Evolutionary conservation across 192 early-diverging fungal genomes (phyloP), one percentile per base, ranked within the genome.

Genomic region (Entomortierella parvispora): DNA sequence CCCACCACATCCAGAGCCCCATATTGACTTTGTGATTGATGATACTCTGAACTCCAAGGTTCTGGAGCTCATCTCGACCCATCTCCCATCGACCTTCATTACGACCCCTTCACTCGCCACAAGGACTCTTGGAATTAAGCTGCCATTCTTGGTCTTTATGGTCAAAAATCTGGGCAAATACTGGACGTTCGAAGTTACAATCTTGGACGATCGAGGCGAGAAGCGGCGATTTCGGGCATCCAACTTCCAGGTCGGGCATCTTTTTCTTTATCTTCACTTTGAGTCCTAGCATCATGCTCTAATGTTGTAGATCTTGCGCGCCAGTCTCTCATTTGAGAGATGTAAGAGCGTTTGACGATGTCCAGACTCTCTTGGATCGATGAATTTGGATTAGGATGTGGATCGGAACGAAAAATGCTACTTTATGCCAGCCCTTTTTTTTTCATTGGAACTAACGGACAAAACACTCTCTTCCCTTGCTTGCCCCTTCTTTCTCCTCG

Each of bases 131-230:
- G 97, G 95, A 2, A 95, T 97, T 81, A 96, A 94, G 68, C 83
- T 97, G 31, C 97, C 95, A 0, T 95, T 90, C 67, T 75, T 99
- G 37, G 90, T 95, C 11, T 87, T 99, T 70, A 77, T 95, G 45
- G 85, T 95, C 45, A 97, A 97, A 83, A 95, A 95, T 67, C 76
- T 93, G 44, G 90, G 93, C 71, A 93, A 91, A 71, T 95, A 94
- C 65, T 93, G 96, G 65, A 94, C 94, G 20, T 95, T 99, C 72
- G 97, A 99, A 72, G 93, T 96, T 0, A 90, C 96, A 63, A 84
- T 93, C 17, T 58, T 93, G 33, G 97, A 99, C 80, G 92, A 95
- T 71, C 93, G 90, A 66, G 90, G 91, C 52, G 84, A 88, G 34
- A 87, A 90, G 45, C 83, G 97, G 32, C 65, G 94, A 55, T 93